Evolutionary conservation across 129 eudicot species (phyloP), one percentile per base, ranked within the genome.

Genomic region (Flaveria sonorensis): DNA sequence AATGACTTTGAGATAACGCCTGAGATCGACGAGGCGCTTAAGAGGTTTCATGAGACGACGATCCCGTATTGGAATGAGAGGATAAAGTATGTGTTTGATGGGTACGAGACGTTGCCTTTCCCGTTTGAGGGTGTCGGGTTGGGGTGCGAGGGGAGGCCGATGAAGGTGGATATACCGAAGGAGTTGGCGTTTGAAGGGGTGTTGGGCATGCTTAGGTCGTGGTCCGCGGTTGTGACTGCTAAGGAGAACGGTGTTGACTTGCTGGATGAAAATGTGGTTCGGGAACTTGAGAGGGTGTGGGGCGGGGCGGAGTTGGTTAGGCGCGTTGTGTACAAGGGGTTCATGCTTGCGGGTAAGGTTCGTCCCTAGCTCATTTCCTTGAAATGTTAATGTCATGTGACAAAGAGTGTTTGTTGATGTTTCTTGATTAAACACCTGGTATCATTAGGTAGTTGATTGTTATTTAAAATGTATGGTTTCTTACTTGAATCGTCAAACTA

Each of bases 171-270:
- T 4, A 81, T 85, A 40, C 83, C 85, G 0, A 89, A 81, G 24
- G 43, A 77, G 1, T 14, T 84, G 0, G 67, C 88, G 0, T 81
- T 87, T 40, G 82, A 81, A 4, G 90, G 86, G 39, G 81, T 83
- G 75, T 12, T 87, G 16, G 79, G 77, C 43, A 69, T 83, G 86
- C 18, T 87, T 64, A 81, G 48, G 30, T 87, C 88, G 0, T 89
- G 86, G 85, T 89, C 94, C 1, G 91, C 89, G 1, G 80, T 84
- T 26, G 73, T 3, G 21, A 84, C 87, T 1, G 89, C 94, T 0
- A 84, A 79, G 72, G 94, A 89, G 30, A 74, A 39, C 55, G 91
- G 91, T 10, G 86, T 89, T 21, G 91, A 89, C 59, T 73, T 86
- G 87, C 53, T 89, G 62, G 26, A 76, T 0, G 83, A 89, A 55